phyloP scores from a whole-genome alignment of 164 flowering plant species.

The Liriodendron chinense region DNA sequence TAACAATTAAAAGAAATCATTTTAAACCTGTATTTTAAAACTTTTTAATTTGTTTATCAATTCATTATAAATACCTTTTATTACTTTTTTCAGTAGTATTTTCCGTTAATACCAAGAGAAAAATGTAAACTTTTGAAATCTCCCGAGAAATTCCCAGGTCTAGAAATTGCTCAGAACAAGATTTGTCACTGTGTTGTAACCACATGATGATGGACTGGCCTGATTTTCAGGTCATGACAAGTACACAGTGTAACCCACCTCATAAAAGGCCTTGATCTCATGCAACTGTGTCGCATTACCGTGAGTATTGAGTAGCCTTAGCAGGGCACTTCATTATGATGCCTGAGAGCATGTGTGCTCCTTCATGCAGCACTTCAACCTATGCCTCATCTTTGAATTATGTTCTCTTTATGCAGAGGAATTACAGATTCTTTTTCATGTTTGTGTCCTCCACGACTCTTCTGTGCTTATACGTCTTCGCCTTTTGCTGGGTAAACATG shows the following conservation, averaged over 20 bases:
- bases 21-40: too few species aligned
- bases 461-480: constrained; percentile 65
- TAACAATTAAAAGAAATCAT: too few species aligned
- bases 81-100: too few species aligned
- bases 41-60: too few species aligned
- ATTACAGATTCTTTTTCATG: constrained; percentile 75
- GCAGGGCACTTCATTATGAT: background rate
- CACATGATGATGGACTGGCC: background rate
- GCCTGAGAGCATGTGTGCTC: background rate
- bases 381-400: background rate
- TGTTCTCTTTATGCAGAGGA: constrained; percentile 45
- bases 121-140: too few species aligned
- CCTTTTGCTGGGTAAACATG: constrained; percentile 63
- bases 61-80: too few species aligned
- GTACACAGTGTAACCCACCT: too few species aligned
- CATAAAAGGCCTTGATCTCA: background rate
- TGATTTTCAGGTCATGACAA: background rate
- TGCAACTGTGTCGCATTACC: background rate
- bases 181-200: background rate
- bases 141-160: too few species aligned
- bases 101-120: too few species aligned
- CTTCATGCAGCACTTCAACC: background rate
- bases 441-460: constrained; percentile 65
- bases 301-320: background rate
- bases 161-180: too few species aligned